Evolutionary conservation across 768 basidiomycete genomes (phyloP).

Genomic region (Rhodotorula diobovata): DNA sequence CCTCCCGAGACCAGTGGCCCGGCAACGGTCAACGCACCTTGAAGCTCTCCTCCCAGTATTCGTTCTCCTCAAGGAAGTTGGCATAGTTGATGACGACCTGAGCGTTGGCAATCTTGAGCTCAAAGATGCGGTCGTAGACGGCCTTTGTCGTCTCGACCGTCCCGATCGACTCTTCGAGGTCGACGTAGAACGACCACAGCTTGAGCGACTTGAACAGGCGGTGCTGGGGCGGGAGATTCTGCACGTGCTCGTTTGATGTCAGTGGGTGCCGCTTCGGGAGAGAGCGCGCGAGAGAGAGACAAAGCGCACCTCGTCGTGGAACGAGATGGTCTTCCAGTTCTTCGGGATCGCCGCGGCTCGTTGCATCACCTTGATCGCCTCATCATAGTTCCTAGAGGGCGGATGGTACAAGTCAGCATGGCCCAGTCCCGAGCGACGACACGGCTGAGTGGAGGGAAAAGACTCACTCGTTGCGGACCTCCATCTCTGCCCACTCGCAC

Average conservation of each 20-base stretch:
- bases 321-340: constrained; percentile 74
- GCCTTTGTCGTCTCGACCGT: constrained; percentile 84
- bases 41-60: constrained; percentile 98
- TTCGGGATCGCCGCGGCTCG: constrained; percentile 87
- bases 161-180: constrained; percentile 94
- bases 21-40: constrained; percentile 55
- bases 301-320: constrained; percentile 79
- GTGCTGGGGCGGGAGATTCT: constrained; percentile 76
- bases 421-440: no score
- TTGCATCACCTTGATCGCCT: constrained; percentile 92
- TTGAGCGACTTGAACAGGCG: constrained; percentile 96
- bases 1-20: not conserved
- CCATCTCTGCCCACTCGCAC: constrained; percentile 99
- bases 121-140: constrained; percentile 93
- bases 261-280: not conserved
- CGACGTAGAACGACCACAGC: constrained; percentile 97
- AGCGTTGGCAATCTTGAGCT: constrained; percentile 94
- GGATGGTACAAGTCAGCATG: no score
- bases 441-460: not conserved
- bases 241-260: not conserved
- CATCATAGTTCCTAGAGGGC: constrained; percentile 98
- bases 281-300: not conserved
- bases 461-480: constrained; percentile 83
- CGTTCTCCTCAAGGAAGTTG: constrained; percentile 91
- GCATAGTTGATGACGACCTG: constrained; percentile 97